phyloP scores from a whole-genome alignment of 176 grass and related monocot species.

The Triticum dicoccoides region DNA sequence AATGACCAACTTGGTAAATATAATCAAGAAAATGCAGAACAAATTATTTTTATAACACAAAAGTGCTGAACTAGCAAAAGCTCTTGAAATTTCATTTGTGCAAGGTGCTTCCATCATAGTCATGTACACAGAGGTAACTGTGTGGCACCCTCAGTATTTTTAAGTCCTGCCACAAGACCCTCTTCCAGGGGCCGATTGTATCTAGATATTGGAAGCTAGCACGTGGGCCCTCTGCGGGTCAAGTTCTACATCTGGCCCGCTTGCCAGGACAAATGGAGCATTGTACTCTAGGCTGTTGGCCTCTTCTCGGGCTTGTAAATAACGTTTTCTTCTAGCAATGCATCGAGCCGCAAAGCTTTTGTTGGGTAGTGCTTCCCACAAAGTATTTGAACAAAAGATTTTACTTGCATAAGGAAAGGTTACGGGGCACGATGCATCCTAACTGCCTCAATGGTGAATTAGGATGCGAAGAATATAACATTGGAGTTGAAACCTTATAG shows the following conservation, averaged over 20 bases:
- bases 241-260: neutral
- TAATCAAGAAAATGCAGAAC: slow-evolving; percentile 1
- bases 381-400: neutral
- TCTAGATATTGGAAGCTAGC: too few relatives aligned
- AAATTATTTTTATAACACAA: neutral
- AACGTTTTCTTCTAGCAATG: too few relatives aligned
- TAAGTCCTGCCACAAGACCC: neutral
- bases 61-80: slow-evolving; percentile 8
- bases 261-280: neutral
- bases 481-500: neutral
- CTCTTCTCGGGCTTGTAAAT: too few relatives aligned
- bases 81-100: neutral
- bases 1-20: neutral
- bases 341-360: too few relatives aligned
- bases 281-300: too few relatives aligned
- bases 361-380: neutral
- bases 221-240: neutral
- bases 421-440: neutral
- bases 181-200: neutral
- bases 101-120: neutral
- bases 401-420: neutral
- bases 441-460: neutral
- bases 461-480: neutral
- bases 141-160: neutral
- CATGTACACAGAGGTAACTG: neutral